Conservation (phyloP, 495 filamentous ascomycete genomes). For the Penicillium manginii region DNA sequence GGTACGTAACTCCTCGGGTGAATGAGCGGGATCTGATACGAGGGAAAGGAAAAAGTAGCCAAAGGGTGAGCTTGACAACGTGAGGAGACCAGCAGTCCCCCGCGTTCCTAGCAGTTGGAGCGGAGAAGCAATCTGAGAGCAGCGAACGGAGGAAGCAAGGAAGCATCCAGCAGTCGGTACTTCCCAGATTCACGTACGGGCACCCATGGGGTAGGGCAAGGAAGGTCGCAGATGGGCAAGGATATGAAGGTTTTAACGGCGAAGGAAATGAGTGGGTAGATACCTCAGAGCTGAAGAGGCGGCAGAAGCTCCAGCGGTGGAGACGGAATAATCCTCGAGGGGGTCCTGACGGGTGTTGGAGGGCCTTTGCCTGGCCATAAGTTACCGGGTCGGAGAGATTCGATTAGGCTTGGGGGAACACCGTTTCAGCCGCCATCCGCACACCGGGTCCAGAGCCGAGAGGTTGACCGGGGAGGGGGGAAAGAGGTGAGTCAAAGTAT, state of each 20-base stretch:
- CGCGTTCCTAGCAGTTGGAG: not conserved
- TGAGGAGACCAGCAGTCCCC: not conserved
- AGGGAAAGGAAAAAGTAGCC: not conserved
- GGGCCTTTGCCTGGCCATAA: conserved; percentile 57
- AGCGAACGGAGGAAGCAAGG: not conserved
- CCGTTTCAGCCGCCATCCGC: conserved; percentile 55
- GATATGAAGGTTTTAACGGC: conserved; percentile 8
- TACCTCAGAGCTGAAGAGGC: conserved; percentile 53
- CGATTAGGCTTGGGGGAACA: conserved; percentile 38
- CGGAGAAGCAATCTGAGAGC: conserved; percentile 4
- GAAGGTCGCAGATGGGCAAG: not conserved
- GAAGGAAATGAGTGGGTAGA: conserved; percentile 36
- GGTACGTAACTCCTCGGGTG: not conserved
- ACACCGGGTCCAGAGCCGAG: conserved; percentile 29
- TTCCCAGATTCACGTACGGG: not conserved
- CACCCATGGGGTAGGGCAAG: not conserved
- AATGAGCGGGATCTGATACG: not conserved
- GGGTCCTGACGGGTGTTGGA: conserved; percentile 53
- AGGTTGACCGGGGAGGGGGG: conserved; percentile 25
- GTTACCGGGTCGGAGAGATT: conserved; percentile 46
- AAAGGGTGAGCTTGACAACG: conserved; percentile 2
- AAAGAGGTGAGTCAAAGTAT: not conserved
- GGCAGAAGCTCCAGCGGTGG: conserved; percentile 44
- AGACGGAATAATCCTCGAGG: conserved; percentile 49
- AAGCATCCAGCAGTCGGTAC: conserved; percentile 2